Evolutionary conservation across 2,329 filamentous ascomycete species (phyloP).

Genomic region (Xenosphaeropsis pyriputrescens): DNA sequence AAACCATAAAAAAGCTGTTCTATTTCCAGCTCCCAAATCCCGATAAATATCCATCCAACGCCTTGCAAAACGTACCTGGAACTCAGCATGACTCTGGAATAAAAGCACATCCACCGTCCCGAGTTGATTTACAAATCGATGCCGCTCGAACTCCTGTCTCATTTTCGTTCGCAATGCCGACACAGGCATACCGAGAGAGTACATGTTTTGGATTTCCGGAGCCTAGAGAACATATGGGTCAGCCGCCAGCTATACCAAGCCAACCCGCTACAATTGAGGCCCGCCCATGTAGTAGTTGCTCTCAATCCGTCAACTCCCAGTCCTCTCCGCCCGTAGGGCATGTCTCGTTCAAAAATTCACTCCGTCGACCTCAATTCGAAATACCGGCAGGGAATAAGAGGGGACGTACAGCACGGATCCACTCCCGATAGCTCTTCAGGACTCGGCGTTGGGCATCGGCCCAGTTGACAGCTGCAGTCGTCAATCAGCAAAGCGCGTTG

Average conservation of each 20-base stretch:
- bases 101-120: conserved; percentile 78
- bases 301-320: neutral
- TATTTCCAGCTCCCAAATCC: neutral
- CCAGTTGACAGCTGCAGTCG: conserved; percentile 47
- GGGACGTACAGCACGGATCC: conserved; percentile 81
- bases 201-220: conserved; percentile 95
- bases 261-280: too few species aligned
- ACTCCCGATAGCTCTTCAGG: conserved; percentile 80
- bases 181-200: conserved; percentile 80
- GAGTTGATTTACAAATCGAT: conserved; percentile 85
- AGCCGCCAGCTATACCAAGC: conserved; percentile 5
- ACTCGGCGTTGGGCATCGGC: conserved; percentile 77
- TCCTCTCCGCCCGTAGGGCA: neutral
- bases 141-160: conserved; percentile 90
- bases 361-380: too few species aligned
- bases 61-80: conserved; percentile 49
- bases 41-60: neutral
- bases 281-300: neutral
- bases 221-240: conserved; percentile 39
- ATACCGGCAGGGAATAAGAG: neutral
- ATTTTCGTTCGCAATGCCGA: conserved; percentile 83
- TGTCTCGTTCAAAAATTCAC: neutral
- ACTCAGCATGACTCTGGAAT: conserved; percentile 84
- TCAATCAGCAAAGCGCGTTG: conserved; percentile 35
- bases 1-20: neutral